Base-by-base conservation (phyloP, 495 filamentous ascomycete genomes). In the Xylaria grammica region DNA sequence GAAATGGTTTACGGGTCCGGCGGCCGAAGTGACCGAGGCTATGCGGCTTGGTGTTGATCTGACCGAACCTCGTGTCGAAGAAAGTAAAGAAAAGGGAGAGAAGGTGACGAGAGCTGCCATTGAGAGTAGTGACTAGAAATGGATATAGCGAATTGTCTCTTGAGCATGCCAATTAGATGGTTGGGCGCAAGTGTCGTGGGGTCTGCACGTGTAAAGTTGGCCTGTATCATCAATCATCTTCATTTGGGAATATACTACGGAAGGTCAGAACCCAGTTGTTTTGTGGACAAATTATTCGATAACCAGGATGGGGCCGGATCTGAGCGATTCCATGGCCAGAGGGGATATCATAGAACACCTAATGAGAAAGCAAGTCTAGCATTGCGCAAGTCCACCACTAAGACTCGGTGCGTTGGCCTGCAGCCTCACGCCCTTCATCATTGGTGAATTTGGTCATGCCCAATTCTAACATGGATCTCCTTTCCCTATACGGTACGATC, bases 1-100 rank as follows among this genome's bases (percentile, higher is more conserved):
- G 22, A 76, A 73, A 34, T 89, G 86, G 85, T 89, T 87, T 46
- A 85, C 81, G 0, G 86, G 86, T 0, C 86, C 86, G 4, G 73
- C 82, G 11, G 71, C 72, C 5, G 85, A 88, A 71, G 79, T 86
- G 32, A 77, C 74, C 1, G 73, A 86, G 68, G 82, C 81, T 0
- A 76, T 82, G 70, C 60, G 74, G 44, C 60, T 79, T 27, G 85
- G 83, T 0, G 74, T 87, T 26, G 77, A 83, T 62, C 65, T 68
- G 0, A 70, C 62, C 2, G 84, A 85, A 51, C 82, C 84, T 0
- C 82, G 77, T 0, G 82, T 73, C 48, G 44, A 85, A 61, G 85
- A 84, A 60, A 62, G 29, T n/a, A 59, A 75, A 59, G 76, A 74
- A 52, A 76, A 80, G 70, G 63, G 10, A 13, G 30, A 1, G 2